Evolutionary conservation across 2,329 filamentous ascomycete genomes (phyloP).

Genomic region (Zymoseptoria crescenta): DNA sequence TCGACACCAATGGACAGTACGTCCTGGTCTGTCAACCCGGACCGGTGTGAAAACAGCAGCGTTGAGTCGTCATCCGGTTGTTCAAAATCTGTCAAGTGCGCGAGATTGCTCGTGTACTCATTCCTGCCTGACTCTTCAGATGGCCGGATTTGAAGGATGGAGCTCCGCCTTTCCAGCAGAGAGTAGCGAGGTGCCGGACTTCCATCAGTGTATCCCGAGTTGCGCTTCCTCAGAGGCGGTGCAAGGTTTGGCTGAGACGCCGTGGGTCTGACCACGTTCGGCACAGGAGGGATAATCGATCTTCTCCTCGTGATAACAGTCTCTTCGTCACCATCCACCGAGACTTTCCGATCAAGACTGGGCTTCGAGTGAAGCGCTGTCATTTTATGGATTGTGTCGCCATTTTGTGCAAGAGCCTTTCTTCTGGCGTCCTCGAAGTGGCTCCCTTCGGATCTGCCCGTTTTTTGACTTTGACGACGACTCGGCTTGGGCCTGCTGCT

Average conservation of each 20-base stretch:
- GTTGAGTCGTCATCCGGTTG: background rate
- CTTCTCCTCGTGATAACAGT: slow-evolving; percentile 17
- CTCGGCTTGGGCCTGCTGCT: slow-evolving; percentile 9
- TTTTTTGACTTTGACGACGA: slow-evolving; percentile 20
- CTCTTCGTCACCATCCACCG: slow-evolving; percentile 8
- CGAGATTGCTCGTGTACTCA: slow-evolving; percentile 7
- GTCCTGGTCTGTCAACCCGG: background rate
- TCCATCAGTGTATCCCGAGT: slow-evolving; percentile 18
- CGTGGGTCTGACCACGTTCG: background rate
- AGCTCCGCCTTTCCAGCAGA: slow-evolving; percentile 4
- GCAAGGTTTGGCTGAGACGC: slow-evolving; percentile 3
- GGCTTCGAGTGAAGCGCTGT: background rate
- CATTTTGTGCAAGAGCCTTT: slow-evolving; percentile 7
- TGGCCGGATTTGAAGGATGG: slow-evolving; percentile 11
- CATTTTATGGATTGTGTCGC: background rate
- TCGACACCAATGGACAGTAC: slow-evolving; percentile 26
- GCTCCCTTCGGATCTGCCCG: slow-evolving; percentile 26
- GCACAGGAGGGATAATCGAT: slow-evolving; percentile 15
- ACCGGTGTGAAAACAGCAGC: background rate
- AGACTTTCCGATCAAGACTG: slow-evolving; percentile 1
- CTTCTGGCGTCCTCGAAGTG: slow-evolving; percentile 27
- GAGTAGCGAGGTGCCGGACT: slow-evolving; percentile 20
- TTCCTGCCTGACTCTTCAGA: slow-evolving; percentile 4
- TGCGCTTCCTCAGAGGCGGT: slow-evolving; percentile 9
- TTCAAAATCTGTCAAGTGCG: slow-evolving; percentile 5